Conservation (phyloP, 192 early-diverging fungal genomes). For the Backusella parvicylindrica region DNA sequence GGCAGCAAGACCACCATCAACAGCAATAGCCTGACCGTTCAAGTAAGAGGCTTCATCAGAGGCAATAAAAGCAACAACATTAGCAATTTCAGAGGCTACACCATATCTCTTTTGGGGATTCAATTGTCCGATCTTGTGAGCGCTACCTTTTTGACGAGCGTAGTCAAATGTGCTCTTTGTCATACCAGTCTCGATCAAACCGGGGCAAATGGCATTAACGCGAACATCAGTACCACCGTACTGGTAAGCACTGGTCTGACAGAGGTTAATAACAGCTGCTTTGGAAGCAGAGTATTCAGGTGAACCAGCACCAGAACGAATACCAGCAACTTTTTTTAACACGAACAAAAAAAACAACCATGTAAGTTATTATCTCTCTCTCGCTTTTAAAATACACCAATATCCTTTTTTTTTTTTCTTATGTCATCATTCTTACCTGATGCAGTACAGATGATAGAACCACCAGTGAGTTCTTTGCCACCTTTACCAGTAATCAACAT, state of each 20-base stretch:
- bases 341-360: too few relatives aligned
- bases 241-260: slow-evolving; percentile 38
- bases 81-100: slow-evolving; percentile 40
- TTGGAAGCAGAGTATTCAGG: slow-evolving; percentile 54
- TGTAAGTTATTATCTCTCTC: neutral
- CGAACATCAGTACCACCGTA: slow-evolving; percentile 40
- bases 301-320: slow-evolving; percentile 46
- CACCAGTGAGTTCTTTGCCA: slow-evolving; percentile 36
- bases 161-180: slow-evolving; percentile 43
- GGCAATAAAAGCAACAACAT: slow-evolving; percentile 44
- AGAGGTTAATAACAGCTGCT: slow-evolving; percentile 48
- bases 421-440: slow-evolving; percentile 31
- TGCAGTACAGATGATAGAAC: slow-evolving; percentile 50
- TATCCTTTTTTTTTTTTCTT: neutral
- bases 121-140: slow-evolving; percentile 47
- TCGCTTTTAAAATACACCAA: too few relatives aligned
- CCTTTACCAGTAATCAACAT: slow-evolving; percentile 42
- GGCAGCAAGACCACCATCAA: slow-evolving; percentile 44
- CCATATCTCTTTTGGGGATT: slow-evolving; percentile 43
- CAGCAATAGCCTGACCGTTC: slow-evolving; percentile 44
- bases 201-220: slow-evolving; percentile 51
- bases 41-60: slow-evolving; percentile 47
- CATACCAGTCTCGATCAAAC: slow-evolving; percentile 53
- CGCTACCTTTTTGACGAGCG: slow-evolving; percentile 37
- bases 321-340: slow-evolving; percentile 35